phyloP scores from a whole-genome alignment of 176 grass and related monocot genomes.

The Carex pumila region DNA sequence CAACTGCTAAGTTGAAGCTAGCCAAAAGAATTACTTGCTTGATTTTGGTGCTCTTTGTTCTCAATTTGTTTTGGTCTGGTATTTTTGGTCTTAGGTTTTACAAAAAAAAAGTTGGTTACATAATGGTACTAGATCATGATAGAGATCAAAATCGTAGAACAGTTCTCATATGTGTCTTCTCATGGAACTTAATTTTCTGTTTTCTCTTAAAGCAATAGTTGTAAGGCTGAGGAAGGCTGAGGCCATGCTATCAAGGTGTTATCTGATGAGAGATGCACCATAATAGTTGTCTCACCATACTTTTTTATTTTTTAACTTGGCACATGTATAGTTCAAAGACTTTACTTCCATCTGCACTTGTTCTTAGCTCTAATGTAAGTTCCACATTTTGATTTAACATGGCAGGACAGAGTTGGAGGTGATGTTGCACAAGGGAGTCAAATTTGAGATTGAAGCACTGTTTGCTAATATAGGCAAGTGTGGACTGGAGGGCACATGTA shows the following conservation, averaged over 20 bases:
- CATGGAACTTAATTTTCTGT: too few relatives aligned
- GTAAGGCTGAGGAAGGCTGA: constrained; percentile 40
- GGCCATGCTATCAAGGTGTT: constrained; percentile 79
- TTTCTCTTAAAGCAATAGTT: background rate
- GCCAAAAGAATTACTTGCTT: background rate
- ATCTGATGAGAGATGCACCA: constrained; percentile 61
- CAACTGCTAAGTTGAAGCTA: background rate
- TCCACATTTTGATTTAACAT: background rate
- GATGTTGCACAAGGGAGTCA: constrained; percentile 83
- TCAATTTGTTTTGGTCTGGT: background rate
- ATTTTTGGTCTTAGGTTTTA: too few relatives aligned
- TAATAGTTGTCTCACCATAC: constrained; percentile 54
- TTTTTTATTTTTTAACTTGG: background rate
- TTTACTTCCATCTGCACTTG: background rate
- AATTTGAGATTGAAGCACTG: constrained; percentile 94
- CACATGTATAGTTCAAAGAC: background rate
- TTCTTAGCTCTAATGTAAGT: constrained; percentile 18
- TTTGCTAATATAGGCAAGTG: constrained; percentile 20
- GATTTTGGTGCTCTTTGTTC: background rate
- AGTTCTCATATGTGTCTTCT: background rate
- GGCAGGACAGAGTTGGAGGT: constrained; percentile 62
- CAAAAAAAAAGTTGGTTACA: background rate
- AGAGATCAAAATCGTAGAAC: background rate
- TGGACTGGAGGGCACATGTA: too few relatives aligned
- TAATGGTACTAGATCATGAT: background rate